These are phyloP conservation scores for Alternaria atra DNA, from an alignment of 2,329 filamentous ascomycete genomes.

Conservation along the genomic window DNA sequence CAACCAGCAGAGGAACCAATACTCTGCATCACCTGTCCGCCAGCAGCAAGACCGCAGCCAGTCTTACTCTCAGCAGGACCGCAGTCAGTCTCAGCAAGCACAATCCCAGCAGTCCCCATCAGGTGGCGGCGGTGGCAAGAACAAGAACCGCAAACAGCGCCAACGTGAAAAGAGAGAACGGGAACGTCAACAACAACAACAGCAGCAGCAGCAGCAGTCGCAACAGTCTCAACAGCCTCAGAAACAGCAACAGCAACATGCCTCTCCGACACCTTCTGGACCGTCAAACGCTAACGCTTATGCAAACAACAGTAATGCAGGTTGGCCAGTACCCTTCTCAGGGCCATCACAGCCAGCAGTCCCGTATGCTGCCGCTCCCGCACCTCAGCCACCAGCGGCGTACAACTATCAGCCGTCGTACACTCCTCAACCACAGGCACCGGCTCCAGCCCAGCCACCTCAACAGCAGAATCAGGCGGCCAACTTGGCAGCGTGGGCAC, in stretches of 20 bases:
- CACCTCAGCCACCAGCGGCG: constrained; percentile 27
- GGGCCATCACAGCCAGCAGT: constrained; percentile 28
- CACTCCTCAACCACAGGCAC: constrained; percentile 20
- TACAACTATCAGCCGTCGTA: constrained; percentile 27
- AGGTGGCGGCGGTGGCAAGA: constrained; percentile 34
- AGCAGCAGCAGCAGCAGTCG: constrained; percentile 21
- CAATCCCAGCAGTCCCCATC: constrained; percentile 34
- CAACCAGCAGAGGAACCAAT: constrained; percentile 27
- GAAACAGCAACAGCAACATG: constrained; percentile 23
- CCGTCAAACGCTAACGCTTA: constrained; percentile 32
- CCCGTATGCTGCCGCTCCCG: constrained; percentile 22
- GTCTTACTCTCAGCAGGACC: constrained; percentile 19
- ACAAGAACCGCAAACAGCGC: constrained; percentile 43
- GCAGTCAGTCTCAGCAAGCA: constrained; percentile 9
- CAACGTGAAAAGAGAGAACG: constrained; percentile 41
- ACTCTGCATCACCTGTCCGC: constrained; percentile 30
- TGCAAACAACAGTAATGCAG: constrained; percentile 30
- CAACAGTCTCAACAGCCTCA: constrained; percentile 24
- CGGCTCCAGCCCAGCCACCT: neutral
- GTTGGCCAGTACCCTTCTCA: constrained; percentile 33
- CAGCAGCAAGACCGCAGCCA: constrained; percentile 41
- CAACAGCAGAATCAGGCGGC: constrained; percentile 40
- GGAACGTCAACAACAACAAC: constrained; percentile 31
- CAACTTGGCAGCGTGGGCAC: constrained; percentile 40
- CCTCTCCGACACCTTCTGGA: constrained; percentile 29